phyloP scores from a whole-genome alignment of 1,139 yeast genomes.

The Lodderomyces elongisporus region DNA sequence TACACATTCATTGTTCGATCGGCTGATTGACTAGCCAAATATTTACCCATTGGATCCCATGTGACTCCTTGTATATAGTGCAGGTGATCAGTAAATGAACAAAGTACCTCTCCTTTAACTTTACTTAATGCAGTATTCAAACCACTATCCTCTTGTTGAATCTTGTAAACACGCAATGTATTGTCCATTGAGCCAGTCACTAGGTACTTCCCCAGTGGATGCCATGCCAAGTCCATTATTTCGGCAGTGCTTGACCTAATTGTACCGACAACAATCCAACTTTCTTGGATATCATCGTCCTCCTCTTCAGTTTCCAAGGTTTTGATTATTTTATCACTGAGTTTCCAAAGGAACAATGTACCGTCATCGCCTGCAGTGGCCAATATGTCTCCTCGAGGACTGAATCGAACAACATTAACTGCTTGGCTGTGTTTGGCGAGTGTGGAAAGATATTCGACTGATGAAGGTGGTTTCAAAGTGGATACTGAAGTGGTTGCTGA shows the following conservation, averaged over 20 bases:
- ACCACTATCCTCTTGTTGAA: constrained; percentile 13
- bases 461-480: constrained; percentile 2
- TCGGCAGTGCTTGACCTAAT: constrained; percentile 48
- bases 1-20: constrained; percentile 78
- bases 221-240: constrained; percentile 88
- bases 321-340: constrained; percentile 46
- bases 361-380: constrained; percentile 98
- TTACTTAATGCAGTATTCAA: not conserved
- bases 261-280: constrained; percentile 47
- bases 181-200: constrained; percentile 95
- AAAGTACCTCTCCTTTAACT: constrained; percentile 48
- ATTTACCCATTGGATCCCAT: constrained; percentile 1
- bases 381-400: constrained; percentile 56
- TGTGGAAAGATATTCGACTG: constrained; percentile 64
- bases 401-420: constrained; percentile 84
- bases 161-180: constrained; percentile 58
- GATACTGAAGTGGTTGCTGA: too few relatives aligned
- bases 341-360: constrained; percentile 71
- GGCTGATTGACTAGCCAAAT: constrained; percentile 80
- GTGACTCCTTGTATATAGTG: constrained; percentile 91
- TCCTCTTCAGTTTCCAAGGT: constrained; percentile 49
- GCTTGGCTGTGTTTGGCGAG: constrained; percentile 89
- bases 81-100: constrained; percentile 64
- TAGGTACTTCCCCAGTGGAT: constrained; percentile 59
- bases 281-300: constrained; percentile 54